Percentiles rank a stretch among this genome's conserved stretches.
phyloP scores from a whole-genome alignment of 345 rosid species.

The Adansonia digitata region DNA sequence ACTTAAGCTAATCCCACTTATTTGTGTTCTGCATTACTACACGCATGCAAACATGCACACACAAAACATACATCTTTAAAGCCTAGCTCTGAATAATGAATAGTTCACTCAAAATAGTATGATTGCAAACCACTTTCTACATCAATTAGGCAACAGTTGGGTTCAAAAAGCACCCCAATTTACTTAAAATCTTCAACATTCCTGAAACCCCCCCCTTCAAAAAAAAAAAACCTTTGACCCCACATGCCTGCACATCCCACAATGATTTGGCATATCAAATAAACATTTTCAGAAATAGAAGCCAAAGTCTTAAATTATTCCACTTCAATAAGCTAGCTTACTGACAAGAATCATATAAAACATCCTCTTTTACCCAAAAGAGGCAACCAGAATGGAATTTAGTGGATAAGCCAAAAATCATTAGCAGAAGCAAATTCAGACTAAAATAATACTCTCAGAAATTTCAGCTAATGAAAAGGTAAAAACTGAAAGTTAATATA shows the following conservation, averaged over 20 bases:
- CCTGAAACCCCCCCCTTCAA: neutral
- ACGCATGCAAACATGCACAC: too few species aligned
- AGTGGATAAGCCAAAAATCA: neutral
- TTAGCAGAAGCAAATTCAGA: slow-evolving; percentile 3
- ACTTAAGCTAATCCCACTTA: too few species aligned
- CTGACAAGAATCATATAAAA: neutral
- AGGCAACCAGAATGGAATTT: neutral
- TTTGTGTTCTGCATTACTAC: too few species aligned
- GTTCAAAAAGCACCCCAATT: neutral
- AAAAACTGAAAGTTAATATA: neutral
- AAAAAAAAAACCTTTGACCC: too few species aligned
- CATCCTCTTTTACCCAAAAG: neutral
- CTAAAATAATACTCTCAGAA: neutral
- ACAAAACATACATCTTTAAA: neutral
- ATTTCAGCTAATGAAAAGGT: neutral
- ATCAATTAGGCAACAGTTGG: neutral
- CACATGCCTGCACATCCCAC: neutral
- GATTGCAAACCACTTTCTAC: neutral
- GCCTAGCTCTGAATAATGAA: neutral
- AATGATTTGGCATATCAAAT: neutral
- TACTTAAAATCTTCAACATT: neutral
- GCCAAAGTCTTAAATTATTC: neutral
- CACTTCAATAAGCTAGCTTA: neutral
- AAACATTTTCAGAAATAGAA: neutral
- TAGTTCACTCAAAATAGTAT: neutral